A percentile compares a stretch with the other conserved stretches of the same genome.
These are phyloP conservation scores for Climacium dendroides DNA, from an alignment of 225 moss, liverwort and hornwort species.

Conservation along the genomic window DNA sequence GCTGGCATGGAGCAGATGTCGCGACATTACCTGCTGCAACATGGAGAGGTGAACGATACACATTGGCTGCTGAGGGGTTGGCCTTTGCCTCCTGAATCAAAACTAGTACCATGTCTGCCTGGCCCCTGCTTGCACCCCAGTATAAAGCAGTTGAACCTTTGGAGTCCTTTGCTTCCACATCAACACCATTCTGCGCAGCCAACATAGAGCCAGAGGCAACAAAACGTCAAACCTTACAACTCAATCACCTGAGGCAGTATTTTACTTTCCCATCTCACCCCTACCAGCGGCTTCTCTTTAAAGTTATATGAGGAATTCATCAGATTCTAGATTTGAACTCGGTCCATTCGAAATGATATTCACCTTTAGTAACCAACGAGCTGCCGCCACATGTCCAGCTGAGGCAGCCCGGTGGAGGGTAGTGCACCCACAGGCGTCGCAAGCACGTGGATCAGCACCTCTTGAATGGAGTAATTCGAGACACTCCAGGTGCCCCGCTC, in stretches of 20 bases:
- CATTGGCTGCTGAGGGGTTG: slow-evolving; percentile 40
- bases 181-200: slow-evolving; percentile 19
- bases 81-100: slow-evolving; percentile 23
- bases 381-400: slow-evolving; percentile 19
- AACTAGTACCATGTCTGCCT: slow-evolving; percentile 13
- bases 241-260: not conserved
- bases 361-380: slow-evolving; percentile 31
- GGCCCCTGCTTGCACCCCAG: slow-evolving; percentile 43
- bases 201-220: not conserved
- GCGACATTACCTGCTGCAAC: slow-evolving; percentile 33
- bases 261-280: not conserved
- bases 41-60: slow-evolving; percentile 35
- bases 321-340: not conserved
- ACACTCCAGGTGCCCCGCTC: slow-evolving; percentile 27
- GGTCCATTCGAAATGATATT: not conserved
- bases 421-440: slow-evolving; percentile 35
- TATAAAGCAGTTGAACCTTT: slow-evolving; percentile 38
- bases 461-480: slow-evolving; percentile 16
- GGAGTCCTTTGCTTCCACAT: slow-evolving; percentile 37
- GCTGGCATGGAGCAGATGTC: not conserved
- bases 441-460: slow-evolving; percentile 18
- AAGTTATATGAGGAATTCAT: not conserved
- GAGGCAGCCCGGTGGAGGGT: slow-evolving; percentile 38
- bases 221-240: not conserved
- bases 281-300: not conserved